phyloP scores from a whole-genome alignment of 805 yeast genomes.

The Myxozyma sirexii region DNA sequence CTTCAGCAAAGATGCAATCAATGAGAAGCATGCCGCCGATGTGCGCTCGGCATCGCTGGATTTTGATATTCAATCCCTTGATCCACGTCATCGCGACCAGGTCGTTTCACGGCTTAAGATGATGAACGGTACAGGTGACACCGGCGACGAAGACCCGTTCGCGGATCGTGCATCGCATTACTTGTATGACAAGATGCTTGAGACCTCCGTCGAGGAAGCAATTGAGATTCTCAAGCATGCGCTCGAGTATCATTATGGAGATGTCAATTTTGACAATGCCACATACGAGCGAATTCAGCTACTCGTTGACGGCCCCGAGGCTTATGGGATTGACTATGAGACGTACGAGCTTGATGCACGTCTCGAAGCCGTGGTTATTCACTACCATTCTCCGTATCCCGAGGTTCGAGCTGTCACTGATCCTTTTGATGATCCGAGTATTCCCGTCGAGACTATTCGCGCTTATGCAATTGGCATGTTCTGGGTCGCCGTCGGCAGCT shows the following conservation, averaged over 20 bases:
- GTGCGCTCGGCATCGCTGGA: conserved; percentile 10
- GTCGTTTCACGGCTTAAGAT: conserved; percentile 21
- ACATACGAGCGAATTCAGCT: conserved; percentile 11
- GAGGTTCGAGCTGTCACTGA: conserved; percentile 61
- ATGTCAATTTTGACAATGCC: conserved; percentile 43
- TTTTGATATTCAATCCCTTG: conserved; percentile 9
- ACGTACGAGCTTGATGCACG: conserved; percentile 19
- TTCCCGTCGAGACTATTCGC: conserved; percentile 48
- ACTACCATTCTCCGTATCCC: conserved; percentile 56
- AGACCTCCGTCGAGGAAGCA: conserved; percentile 44
- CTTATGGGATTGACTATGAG: conserved; percentile 14
- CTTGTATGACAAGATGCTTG: conserved; percentile 20
- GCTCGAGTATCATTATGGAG: conserved; percentile 50
- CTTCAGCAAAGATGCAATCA: neutral
- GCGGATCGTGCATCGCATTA: conserved; percentile 25
- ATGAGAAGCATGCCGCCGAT: neutral
- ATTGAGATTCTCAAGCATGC: conserved; percentile 47
- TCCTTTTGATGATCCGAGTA: conserved; percentile 52
- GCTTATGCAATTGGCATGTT: conserved; percentile 51
- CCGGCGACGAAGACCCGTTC: conserved; percentile 25
- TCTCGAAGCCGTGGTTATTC: conserved; percentile 48
- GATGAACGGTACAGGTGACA: conserved; percentile 24
- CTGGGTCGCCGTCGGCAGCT: conserved; percentile 60
- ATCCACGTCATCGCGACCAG: conserved; percentile 6
- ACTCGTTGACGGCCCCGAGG: conserved; percentile 20